Percentiles rank a stretch among this genome's conserved stretches.
phyloP scores from a whole-genome alignment of 805 yeast species.

The Candida incommunis region DNA sequence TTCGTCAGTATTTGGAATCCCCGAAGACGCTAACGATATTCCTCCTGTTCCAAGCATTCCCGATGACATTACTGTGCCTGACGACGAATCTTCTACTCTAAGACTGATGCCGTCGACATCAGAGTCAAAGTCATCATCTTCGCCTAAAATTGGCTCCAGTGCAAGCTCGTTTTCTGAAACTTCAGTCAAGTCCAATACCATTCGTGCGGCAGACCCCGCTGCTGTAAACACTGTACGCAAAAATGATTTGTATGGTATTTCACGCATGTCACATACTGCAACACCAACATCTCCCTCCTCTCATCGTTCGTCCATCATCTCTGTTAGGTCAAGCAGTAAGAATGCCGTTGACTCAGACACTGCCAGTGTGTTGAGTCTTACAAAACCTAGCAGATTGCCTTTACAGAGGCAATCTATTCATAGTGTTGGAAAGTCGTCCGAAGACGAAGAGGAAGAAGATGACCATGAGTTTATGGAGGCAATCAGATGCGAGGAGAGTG shows the following conservation, averaged over 20 bases:
- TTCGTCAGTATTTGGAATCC: constrained; percentile 13
- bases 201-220: background rate
- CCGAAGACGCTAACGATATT: constrained; percentile 11
- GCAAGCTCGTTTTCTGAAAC: background rate
- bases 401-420: background rate
- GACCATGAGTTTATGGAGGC: constrained; percentile 28
- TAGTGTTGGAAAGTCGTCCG: constrained; percentile 6
- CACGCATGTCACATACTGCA: constrained; percentile 1
- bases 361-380: background rate
- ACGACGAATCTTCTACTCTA: background rate
- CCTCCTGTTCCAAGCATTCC: constrained; percentile 12
- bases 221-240: background rate
- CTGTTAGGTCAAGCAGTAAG: background rate
- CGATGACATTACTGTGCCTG: background rate
- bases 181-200: background rate
- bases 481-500: constrained; percentile 27
- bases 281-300: constrained; percentile 12
- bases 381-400: constrained; percentile 1
- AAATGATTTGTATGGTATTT: background rate
- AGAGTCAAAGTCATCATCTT: background rate
- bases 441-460: constrained; percentile 22
- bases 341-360: background rate
- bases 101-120: background rate
- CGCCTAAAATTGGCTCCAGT: background rate
- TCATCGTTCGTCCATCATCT: constrained; percentile 3